Evolutionary conservation across 176 grass and related monocot genomes (phyloP).

Genomic region (Juncus inflexus): DNA sequence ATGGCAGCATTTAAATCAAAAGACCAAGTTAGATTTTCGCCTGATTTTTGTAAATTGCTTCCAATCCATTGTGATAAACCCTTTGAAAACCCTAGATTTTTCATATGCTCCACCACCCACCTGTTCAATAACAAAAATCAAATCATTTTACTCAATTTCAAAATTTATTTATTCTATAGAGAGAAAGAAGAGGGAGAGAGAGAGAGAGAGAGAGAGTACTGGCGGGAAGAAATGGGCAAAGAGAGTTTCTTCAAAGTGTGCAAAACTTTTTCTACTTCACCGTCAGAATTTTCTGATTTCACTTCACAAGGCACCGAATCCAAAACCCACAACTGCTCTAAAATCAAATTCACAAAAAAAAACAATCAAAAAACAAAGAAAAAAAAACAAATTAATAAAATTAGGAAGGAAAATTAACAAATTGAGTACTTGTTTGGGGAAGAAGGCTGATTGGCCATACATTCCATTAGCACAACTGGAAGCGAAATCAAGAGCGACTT

Average conservation of each 20-base stretch:
- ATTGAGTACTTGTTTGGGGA: constrained; percentile 75
- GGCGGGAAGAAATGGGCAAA: constrained; percentile 64
- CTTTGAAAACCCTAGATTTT: constrained; percentile 81
- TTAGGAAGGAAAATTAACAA: neutral
- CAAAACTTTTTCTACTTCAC: constrained; percentile 83
- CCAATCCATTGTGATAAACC: constrained; percentile 90
- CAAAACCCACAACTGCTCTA: constrained; percentile 96
- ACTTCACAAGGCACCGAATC: constrained; percentile 91
- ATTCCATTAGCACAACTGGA: constrained; percentile 59
- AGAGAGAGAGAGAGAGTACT: constrained; percentile 41
- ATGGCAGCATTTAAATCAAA: constrained; percentile 84
- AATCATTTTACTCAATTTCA: neutral
- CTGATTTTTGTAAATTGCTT: constrained; percentile 74
- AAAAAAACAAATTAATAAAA: neutral
- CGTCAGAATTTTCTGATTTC: constrained; percentile 41
- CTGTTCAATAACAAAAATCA: constrained; percentile 25
- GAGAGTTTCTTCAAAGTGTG: constrained; percentile 64
- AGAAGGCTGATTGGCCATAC: constrained; percentile 49
- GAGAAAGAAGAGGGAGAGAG: constrained; percentile 4
- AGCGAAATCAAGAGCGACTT: constrained; percentile 60
- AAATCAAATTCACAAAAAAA: constrained; percentile 25
- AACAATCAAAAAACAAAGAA: neutral
- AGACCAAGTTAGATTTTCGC: constrained; percentile 64
- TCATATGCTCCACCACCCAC: constrained; percentile 94
- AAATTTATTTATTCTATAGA: neutral